Evolutionary conservation across 805 yeast genomes (phyloP), one percentile per base, ranked within the genome.

Genomic region (Maudiozyma bulderi): DNA sequence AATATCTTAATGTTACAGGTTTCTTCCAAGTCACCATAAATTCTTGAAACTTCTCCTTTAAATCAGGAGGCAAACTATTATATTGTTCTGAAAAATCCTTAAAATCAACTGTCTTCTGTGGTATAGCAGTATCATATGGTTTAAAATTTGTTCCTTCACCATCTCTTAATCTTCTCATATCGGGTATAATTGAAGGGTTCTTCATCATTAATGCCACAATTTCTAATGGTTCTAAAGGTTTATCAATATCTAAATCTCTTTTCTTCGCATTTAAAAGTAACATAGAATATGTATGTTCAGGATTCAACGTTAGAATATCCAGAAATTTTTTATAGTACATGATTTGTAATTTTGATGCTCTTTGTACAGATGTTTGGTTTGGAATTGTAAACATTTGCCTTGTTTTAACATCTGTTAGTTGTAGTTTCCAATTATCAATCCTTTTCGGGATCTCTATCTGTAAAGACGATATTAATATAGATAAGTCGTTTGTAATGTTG

Each of bases 361-460:
- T 57, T 11, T 77, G 51, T 0, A 80, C 82, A 10, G 77, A 71
- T 1, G 62, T 56, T 52, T 79, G 84, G 0, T 54, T 44, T 0
- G 90, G 89, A 1, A 75, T 51, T 0, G 53, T 55, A 40, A 65
- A 68, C 40, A 56, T 57, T 0, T 68, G 57, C 47, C 90, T 68
- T 1, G 90, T 83, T 61, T 84, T 84, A 29, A 83, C 75, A 62
- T 84, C 93, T 47, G 71, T 68, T 2, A 76, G 67, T 8, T 64
- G 50, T 15, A 77, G 50, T 30, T 63, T 57, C 34, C 52, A 58
- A 7, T 48, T 30, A 1, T 46, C 26, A 6, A 31, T 30, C 3
- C 37, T 14, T 13, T 26, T 28, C 5, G 45, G 30, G 10, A 44
- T n/a, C 8, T 11, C 20, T 40, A n/a, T 37, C 9, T 35, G 38